A percentile compares a stretch with the other conserved stretches of the same genome.
These are phyloP conservation scores for Juncus effusus DNA, from an alignment of 176 grass and related monocot species.

Conservation along the genomic window DNA sequence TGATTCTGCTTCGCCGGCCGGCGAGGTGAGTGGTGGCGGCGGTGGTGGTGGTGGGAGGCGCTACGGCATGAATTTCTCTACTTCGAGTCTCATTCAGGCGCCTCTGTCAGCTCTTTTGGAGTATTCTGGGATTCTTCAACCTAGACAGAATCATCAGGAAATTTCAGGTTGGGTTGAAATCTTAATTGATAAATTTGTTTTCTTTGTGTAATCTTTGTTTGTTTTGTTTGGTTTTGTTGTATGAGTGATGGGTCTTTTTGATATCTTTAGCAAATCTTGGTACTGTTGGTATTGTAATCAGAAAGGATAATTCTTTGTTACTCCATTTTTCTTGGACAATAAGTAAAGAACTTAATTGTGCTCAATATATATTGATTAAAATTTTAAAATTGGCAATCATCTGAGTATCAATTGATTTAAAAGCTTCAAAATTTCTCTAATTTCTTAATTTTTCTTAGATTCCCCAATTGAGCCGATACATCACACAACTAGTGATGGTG, in stretches of 20 bases:
- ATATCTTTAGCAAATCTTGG: background rate
- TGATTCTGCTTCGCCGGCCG: conserved; percentile 10
- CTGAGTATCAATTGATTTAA: too few species aligned
- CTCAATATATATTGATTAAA: too few species aligned
- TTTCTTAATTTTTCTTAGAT: background rate
- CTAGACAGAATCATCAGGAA: conserved; percentile 28
- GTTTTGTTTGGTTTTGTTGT: background rate
- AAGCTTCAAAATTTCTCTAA: too few species aligned
- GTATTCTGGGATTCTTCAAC: conserved; percentile 80
- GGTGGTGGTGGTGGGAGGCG: conserved; percentile 44
- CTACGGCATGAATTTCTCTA: conserved; percentile 77
- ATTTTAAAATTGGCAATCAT: too few species aligned
- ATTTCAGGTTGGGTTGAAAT: conserved; percentile 17
- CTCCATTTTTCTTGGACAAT: too few species aligned
- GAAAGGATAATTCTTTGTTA: too few species aligned
- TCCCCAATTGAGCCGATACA: conserved; percentile 9
- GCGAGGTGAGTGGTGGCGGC: background rate
- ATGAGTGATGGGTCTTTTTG: background rate
- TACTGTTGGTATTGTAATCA: too few species aligned
- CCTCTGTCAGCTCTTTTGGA: conserved; percentile 79
- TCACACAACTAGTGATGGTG: conserved; percentile 30
- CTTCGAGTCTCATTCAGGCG: conserved; percentile 86
- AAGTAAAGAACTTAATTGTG: too few species aligned
- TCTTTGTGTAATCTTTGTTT: background rate
- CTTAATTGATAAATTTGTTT: background rate